phyloP scores from a whole-genome alignment of 2,329 filamentous ascomycete species.

The Trichothecium roseum region DNA sequence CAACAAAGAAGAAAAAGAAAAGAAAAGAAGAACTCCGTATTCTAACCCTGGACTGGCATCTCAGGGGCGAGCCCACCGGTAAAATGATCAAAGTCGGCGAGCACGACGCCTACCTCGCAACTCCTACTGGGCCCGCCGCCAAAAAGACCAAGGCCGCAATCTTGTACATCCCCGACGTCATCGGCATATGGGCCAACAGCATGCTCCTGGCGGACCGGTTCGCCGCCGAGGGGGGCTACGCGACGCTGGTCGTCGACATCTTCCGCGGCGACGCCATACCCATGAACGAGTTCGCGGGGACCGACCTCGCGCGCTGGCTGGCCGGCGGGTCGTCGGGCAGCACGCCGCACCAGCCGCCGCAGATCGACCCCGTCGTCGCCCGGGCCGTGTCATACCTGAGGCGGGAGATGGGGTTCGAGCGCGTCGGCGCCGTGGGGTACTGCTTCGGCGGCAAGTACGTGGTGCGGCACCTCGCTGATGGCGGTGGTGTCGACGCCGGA shows the following conservation, averaged over 20 bases:
- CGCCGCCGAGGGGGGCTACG: slow-evolving; percentile 26
- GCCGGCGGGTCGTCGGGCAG: slow-evolving; percentile 34
- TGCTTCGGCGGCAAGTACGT: slow-evolving; percentile 63
- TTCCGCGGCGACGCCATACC: slow-evolving; percentile 25
- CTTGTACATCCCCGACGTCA: slow-evolving; percentile 26
- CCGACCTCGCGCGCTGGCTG: slow-evolving; percentile 23
- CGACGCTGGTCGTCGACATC: slow-evolving; percentile 24
- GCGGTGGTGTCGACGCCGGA: slow-evolving; percentile 40
- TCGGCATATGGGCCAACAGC: slow-evolving; percentile 28
- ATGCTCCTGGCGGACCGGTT: slow-evolving; percentile 29
- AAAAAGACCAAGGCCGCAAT: slow-evolving; percentile 18
- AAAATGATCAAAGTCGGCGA: slow-evolving; percentile 29
- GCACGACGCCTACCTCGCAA: slow-evolving; percentile 40
- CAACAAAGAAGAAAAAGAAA: neutral
- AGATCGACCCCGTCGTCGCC: slow-evolving; percentile 21
- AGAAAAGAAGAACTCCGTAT: neutral
- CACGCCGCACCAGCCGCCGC: slow-evolving; percentile 27
- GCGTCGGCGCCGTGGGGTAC: slow-evolving; percentile 49
- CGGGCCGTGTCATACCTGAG: slow-evolving; percentile 42
- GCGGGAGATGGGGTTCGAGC: slow-evolving; percentile 35
- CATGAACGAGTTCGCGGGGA: slow-evolving; percentile 13
- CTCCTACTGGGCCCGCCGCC: slow-evolving; percentile 20
- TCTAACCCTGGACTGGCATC: slow-evolving; percentile 2
- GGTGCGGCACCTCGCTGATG: slow-evolving; percentile 47
- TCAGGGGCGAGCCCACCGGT: slow-evolving; percentile 38